Evolutionary conservation across 208 protist genomes (phyloP), one percentile per base, ranked within the genome.

Genomic region (Leishmania arabica): DNA sequence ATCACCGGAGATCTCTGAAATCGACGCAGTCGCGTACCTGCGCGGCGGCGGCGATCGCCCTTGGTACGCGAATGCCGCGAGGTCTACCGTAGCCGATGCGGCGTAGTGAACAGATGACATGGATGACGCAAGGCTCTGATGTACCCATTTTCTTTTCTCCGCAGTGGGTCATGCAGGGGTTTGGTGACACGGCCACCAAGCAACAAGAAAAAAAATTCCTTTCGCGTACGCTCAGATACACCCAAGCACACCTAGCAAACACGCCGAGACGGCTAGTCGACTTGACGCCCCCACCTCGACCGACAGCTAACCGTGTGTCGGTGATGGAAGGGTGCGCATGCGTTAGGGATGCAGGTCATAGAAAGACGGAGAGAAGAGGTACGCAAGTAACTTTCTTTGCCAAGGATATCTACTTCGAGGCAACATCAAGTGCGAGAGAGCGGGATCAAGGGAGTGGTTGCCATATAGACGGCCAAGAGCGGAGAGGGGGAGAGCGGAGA

Each of bases 31-130:
- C 24, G 19, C 24, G 68, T 68, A 62, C 7, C 3, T 7, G 42
- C 40, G 77, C 51, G 9, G 58, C 3, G 21, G 78, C 31, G 13
- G 56, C 42, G 68, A 72, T 72, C 37, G 68, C 1, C 24, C 42
- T 19, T 72, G 68, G 42, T 53, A 51, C 42, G 2, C 21, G 54
- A 56, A 21, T 64, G n/a, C 51, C 62, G 34, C 27, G 13, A 65
- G 68, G 40, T 66, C 45, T 78, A 42, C 66, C 45, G 69, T 56
- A 9, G 78, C 64, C 34, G 37, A 40, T 62, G 79, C 49, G 8
- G 70, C 13, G 21, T 31, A 27, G 47, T 42, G 7, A 72, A 0
- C 60, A 31, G 42, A 72, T n/a, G 68, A 15, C 68, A 72, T 72
- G 2, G 7, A 31, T n/a, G 19, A n/a, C 6, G 21, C 8, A 24